phyloP scores from a whole-genome alignment of 2,329 filamentous ascomycete species.

The Diaporthe citrichinensis region DNA sequence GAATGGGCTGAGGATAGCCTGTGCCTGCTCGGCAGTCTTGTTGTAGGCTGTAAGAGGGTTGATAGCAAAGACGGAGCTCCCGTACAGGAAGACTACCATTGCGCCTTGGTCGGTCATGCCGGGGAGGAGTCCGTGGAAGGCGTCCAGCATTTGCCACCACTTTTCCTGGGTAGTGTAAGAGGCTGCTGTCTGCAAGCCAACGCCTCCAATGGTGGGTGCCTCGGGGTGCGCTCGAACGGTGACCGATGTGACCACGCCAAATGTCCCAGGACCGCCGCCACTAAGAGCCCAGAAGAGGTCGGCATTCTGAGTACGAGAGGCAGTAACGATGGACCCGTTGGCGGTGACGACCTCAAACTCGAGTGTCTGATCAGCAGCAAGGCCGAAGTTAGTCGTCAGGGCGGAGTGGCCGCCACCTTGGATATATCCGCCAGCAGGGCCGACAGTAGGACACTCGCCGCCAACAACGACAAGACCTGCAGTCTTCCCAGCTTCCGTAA shows the following conservation, averaged over 20 bases:
- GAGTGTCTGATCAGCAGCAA: constrained; percentile 64
- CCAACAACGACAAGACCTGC: constrained; percentile 54
- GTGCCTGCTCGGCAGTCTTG: constrained; percentile 46
- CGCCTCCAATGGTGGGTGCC: constrained; percentile 42
- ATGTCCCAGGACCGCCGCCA: constrained; percentile 58
- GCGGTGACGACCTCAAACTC: constrained; percentile 63
- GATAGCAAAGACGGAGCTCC: constrained; percentile 43
- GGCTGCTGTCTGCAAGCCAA: constrained; percentile 42
- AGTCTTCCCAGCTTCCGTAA: constrained; percentile 63
- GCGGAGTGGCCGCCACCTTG: constrained; percentile 68
- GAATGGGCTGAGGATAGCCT: constrained; percentile 50
- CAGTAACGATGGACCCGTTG: constrained; percentile 57
- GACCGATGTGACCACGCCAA: constrained; percentile 50
- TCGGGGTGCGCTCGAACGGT: constrained; percentile 45
- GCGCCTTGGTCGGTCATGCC: constrained; percentile 47
- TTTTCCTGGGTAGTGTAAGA: constrained; percentile 44
- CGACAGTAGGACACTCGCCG: constrained; percentile 57
- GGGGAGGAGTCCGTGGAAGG: constrained; percentile 46
- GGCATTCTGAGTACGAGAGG: constrained; percentile 55
- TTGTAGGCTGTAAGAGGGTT: constrained; percentile 49
- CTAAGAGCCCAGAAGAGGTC: constrained; percentile 66
- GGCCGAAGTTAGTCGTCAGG: constrained; percentile 63
- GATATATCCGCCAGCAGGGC: constrained; percentile 62
- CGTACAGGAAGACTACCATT: constrained; percentile 46
- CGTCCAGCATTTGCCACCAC: constrained; percentile 44